Evolutionary conservation across 2,329 filamentous ascomycete genomes (phyloP).

Genomic region (Penicillium sp.): DNA sequence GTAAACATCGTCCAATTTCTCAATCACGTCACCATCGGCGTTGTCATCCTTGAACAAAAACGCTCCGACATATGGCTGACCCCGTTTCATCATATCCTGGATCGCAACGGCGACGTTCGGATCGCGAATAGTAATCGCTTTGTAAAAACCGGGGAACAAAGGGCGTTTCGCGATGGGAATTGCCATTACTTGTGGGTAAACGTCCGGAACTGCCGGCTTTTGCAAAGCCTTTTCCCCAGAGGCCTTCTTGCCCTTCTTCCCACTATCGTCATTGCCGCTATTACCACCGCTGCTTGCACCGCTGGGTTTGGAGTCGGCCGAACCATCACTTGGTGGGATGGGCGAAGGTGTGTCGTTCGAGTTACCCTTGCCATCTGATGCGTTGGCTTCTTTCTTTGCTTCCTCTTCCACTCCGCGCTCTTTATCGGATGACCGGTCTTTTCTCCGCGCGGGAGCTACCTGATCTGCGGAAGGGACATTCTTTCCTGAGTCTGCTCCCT

Average conservation of each 20-base stretch:
- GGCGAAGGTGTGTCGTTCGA: slow-evolving; percentile 48
- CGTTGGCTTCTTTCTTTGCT: slow-evolving; percentile 40
- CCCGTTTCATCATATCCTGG: slow-evolving; percentile 92
- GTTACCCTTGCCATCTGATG: slow-evolving; percentile 48
- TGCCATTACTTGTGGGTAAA: slow-evolving; percentile 96
- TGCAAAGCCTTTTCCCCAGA: slow-evolving; percentile 72
- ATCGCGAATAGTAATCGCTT: slow-evolving; percentile 94
- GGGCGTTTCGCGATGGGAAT: slow-evolving; percentile 93
- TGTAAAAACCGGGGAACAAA: slow-evolving; percentile 96
- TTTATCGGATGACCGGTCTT: slow-evolving; percentile 38
- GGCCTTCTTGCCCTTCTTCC: slow-evolving; percentile 68
- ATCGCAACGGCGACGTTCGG: slow-evolving; percentile 88
- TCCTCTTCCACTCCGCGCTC: slow-evolving; percentile 39
- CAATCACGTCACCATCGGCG: slow-evolving; percentile 89
- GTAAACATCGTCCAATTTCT: slow-evolving; percentile 85
- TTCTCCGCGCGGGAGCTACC: slow-evolving; percentile 39
- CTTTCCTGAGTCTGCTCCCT: slow-evolving; percentile 40
- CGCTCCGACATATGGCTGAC: slow-evolving; percentile 94
- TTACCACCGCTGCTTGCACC: slow-evolving; percentile 52
- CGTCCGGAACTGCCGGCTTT: slow-evolving; percentile 86
- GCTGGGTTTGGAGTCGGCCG: slow-evolving; percentile 50
- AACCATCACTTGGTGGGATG: slow-evolving; percentile 37
- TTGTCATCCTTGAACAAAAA: slow-evolving; percentile 97
- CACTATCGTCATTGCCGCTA: slow-evolving; percentile 58
- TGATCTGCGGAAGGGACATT: slow-evolving; percentile 26